phyloP scores from a whole-genome alignment of 805 yeast genomes.

The Tetrapisispora nanseiensis region DNA sequence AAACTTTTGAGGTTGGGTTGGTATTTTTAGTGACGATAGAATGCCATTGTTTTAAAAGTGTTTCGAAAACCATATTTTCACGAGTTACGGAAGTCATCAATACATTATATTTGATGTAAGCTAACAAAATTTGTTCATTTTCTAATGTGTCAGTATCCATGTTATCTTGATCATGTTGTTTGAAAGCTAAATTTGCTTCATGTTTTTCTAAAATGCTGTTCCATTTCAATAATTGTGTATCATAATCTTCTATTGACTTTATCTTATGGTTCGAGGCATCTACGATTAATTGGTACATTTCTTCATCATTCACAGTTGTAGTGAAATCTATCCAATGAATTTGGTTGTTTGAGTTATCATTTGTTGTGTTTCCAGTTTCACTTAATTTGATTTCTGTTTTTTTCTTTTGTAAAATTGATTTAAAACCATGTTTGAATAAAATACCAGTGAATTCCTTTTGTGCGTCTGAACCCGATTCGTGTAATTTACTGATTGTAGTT shows the following conservation, averaged over 20 bases:
- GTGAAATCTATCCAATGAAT: constrained; percentile 50
- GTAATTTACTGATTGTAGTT: constrained; percentile 7
- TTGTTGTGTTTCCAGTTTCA: constrained; percentile 6
- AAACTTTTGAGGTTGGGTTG: constrained; percentile 17
- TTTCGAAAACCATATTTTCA: constrained; percentile 44
- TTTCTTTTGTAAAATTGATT: constrained; percentile 6
- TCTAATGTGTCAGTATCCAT: constrained; percentile 34
- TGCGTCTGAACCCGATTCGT: constrained; percentile 7
- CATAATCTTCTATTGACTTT: constrained; percentile 41
- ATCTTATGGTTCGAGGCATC: constrained; percentile 30
- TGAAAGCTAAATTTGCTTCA: constrained; percentile 31
- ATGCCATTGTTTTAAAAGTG: constrained; percentile 25
- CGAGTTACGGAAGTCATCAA: constrained; percentile 62
- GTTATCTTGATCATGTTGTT: constrained; percentile 40
- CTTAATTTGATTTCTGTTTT: too few relatives aligned
- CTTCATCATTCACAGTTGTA: constrained; percentile 61
- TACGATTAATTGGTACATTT: constrained; percentile 53
- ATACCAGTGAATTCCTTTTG: constrained; percentile 32
- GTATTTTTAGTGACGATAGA: constrained; percentile 4
- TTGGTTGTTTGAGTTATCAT: constrained; percentile 32
- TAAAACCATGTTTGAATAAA: constrained; percentile 27
- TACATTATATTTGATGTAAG: constrained; percentile 64
- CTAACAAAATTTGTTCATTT: constrained; percentile 61
- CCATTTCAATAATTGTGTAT: constrained; percentile 53
- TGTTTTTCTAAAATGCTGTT: constrained; percentile 58